Base-by-base conservation (phyloP, 176 grass and related monocot genomes). In the Musa beccarii region DNA sequence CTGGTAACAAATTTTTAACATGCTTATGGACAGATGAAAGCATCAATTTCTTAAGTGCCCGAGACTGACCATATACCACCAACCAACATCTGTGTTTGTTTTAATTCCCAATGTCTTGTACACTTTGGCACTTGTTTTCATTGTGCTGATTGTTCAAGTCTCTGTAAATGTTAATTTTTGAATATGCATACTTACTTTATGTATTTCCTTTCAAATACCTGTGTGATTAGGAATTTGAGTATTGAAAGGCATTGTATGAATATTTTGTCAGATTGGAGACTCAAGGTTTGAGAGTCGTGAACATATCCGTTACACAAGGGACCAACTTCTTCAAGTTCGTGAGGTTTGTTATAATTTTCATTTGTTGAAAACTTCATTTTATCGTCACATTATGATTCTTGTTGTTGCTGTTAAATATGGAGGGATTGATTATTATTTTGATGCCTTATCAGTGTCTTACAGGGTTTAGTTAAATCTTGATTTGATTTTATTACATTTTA, bases 291-390 rank as follows among this genome's bases (percentile, higher is more conserved):
- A 77, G 21, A 51, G 56, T 77, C 75, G 8, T 77, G 75, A 66
- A 52, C 49, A 43, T 20, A 65, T 66, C 20, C 9, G 49, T 59
- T 77, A 77, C 59, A 51, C 59, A 52, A 52, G 59, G 75, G 55
- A 77, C 10, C 75, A 77, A 65, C 75, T 77, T 77, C 15, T 77
- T 11, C 59, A 77, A 65, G 29, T 65, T 15, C 75, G 43, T 24
- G 61, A 77, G 75, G 75, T 77, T 17, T 65, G 20, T 11, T 15
- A 15, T 43, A 26, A 52, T 52, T 77, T 53, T 24, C 10, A 49
- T 69, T 43, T 49, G 28, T 1, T 43, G 34, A 43, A 43, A 28
- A 10, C 1, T 17, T 49, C 49, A 17, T 69, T 15, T 69, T 43
- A 19, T 13, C 24, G n/a, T 49, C 29, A 9, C 66, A 69, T n/a